Evolutionary conservation across 1,284 basidiomycete species (phyloP), one percentile per base, ranked within the genome.

Genomic region (Albatrellus sp.): DNA sequence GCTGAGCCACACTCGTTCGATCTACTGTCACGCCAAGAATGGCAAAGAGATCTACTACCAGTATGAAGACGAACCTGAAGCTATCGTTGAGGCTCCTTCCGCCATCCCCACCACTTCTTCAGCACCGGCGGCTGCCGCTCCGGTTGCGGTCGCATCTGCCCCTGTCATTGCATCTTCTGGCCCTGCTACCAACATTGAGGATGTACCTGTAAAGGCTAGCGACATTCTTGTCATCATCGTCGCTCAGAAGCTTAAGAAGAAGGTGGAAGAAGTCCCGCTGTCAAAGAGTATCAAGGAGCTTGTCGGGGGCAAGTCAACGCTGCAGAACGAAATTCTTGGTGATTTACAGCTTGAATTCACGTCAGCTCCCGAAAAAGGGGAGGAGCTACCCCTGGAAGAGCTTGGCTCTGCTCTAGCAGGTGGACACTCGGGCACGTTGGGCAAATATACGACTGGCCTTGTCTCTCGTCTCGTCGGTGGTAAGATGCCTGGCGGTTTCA

Each of bases 401-500:
- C 82, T 98, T 19, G 96, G 92, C 33, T 76, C 90, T 34, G 80
- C 90, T 7, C 70, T 98, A 34, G 73, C 76, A 24, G 72, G 80
- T 43, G 91, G 91, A 20, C 91, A 91, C 69, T 68, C 75, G 42
- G 92, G 92, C 17, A 62, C 72, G n/a, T 77, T 96, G 29, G 94
- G 94, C 57, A 98, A 98, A 66, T 91, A 98, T 67, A 90, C 89
- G n/a, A 84, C 79, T 47, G 83, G 90, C 29, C 74, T 98, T 40
- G 73, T 98, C 45, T 92, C 92, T 44, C 88, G 96, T 49, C 75
- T 98, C 59, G 74, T 98, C 46, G 90, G 91, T 47, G 81, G 83
- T 48, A 98, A 98, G 69, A 93, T 98, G 86, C 96, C 96, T 34
- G 96, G 96, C 66, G 94, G 94, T 28, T 98, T 98, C 78, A 97